Percentiles rank a stretch among this genome's conserved stretches.
These are phyloP conservation scores for Viola pubescens DNA, from an alignment of 441 rosid genomes.

Conservation along the genomic window DNA sequence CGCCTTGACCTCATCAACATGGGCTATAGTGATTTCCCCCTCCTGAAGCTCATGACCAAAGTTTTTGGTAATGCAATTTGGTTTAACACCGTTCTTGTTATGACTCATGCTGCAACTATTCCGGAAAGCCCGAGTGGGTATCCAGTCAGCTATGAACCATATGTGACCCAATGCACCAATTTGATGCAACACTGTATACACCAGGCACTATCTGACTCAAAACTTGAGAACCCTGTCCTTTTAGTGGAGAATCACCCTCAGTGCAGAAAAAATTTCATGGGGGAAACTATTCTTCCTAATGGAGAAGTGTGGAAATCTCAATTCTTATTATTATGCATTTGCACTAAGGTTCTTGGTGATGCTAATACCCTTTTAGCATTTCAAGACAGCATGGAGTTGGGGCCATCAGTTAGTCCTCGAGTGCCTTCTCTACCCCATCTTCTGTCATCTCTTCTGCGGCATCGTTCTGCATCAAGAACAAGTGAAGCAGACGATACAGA, in stretches of 20 bases:
- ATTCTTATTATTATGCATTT: constrained; percentile 53
- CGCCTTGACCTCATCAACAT: constrained; percentile 62
- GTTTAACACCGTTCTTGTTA: constrained; percentile 82
- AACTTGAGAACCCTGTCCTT: constrained; percentile 67
- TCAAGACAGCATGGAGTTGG: constrained; percentile 54
- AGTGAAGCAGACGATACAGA: constrained; percentile 50
- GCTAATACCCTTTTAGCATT: constrained; percentile 54
- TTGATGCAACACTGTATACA: constrained; percentile 63
- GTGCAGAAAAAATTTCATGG: constrained; percentile 59
- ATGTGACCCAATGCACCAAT: constrained; percentile 54
- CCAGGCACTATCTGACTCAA: constrained; percentile 63
- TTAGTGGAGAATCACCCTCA: constrained; percentile 76
- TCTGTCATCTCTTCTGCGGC: constrained; percentile 63
- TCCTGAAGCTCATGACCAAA: constrained; percentile 69
- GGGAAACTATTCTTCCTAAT: constrained; percentile 73
- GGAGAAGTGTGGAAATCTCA: constrained; percentile 80
- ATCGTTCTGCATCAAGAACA: constrained; percentile 38
- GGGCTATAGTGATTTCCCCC: constrained; percentile 60
- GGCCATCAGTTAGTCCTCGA: constrained; percentile 40
- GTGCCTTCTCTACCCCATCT: constrained; percentile 88
- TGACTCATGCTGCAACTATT: constrained; percentile 66
- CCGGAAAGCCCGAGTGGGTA: constrained; percentile 71
- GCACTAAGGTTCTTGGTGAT: constrained; percentile 75
- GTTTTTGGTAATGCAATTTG: constrained; percentile 70
- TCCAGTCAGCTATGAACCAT: constrained; percentile 56